These are phyloP conservation scores for Lolium multiflorum DNA, from an alignment of 176 grass and related monocot genomes.

Conservation along the genomic window DNA sequence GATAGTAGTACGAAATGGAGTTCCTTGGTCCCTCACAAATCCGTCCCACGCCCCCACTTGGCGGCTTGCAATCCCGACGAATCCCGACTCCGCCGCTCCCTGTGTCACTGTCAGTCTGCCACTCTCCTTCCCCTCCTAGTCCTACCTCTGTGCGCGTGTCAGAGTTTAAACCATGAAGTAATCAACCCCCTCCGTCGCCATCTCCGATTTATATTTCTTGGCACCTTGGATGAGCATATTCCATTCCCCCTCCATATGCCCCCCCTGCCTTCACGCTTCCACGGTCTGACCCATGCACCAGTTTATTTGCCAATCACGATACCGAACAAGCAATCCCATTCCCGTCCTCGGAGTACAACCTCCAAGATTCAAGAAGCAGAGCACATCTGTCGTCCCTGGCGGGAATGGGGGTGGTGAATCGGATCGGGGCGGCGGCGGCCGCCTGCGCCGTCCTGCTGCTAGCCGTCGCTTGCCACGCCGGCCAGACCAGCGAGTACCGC, in stretches of 20 bases:
- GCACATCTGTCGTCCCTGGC: not conserved
- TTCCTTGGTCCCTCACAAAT: not conserved
- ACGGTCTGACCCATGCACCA: conserved; percentile 22
- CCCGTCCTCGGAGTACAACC: conserved; percentile 3
- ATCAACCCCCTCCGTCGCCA: not conserved
- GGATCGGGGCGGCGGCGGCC: conserved; percentile 20
- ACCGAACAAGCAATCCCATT: conserved; percentile 45
- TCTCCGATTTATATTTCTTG: conserved; percentile 45
- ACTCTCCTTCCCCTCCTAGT: not conserved
- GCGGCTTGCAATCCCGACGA: not conserved
- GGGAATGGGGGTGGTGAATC: conserved; percentile 13
- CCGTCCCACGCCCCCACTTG: conserved; percentile 6
- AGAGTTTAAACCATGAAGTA: conserved; percentile 33
- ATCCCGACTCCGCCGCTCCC: not conserved
- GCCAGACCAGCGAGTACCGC: conserved; percentile 61
- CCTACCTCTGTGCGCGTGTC: conserved; percentile 33
- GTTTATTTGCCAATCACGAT: not conserved
- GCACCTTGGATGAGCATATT: conserved; percentile 53
- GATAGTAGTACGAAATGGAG: not conserved
- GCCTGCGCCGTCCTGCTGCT: conserved; percentile 17
- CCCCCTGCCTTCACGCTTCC: not conserved
- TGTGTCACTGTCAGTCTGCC: no score
- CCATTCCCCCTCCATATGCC: not conserved
- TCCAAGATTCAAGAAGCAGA: conserved; percentile 29
- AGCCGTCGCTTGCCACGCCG: conserved; percentile 42